Base-by-base conservation (phyloP, 1,284 basidiomycete genomes). In the Cutaneotrichosporon sp. region DNA sequence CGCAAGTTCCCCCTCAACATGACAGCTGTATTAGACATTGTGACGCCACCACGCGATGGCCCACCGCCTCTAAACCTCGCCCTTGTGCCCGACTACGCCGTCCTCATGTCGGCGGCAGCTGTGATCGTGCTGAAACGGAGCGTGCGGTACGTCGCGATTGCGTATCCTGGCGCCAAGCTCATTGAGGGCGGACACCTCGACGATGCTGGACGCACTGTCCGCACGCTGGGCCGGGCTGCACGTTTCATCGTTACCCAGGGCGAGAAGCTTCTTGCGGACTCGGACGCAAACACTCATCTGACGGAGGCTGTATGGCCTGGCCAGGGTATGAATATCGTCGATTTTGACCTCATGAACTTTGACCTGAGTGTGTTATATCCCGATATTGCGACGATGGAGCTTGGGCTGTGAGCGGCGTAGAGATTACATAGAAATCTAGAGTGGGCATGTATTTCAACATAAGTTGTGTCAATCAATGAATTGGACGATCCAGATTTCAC, bases 331-430 rank as follows among this genome's bases (percentile, higher is more conserved):
- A 51, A 5, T 14, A 22, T 56, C n/a, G 7, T 64, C 38, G 64
- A 65, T 11, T 56, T 65, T n/a, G 64, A 65, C 40, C 38, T 65
- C 18, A 58, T 65, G 60, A 59, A 62, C 51, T 65, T 60, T 60
- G 64, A 65, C 50, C 40, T 65, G 40, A 58, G 56, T 22, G 18
- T 65, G 11, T 30, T 65, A 40, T 65, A 61, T 31, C 60, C 64
- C 42, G 60, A 64, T 31, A n/a, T 64, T 21, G 50, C 36, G 26
- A 14, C 47, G 10, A 31, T 63, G 34, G 53, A 31, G 22, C 50
- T 51, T 26, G 47, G 47, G 38, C 38, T 40, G 38, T 11, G 38
- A 11, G 9, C 38, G 9, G 13, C 13, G 38, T 14, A 16, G 38
- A 3, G 16, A 40, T 14, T 40, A 8, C 2, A 40, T 11, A 40